Evolutionary conservation across 192 early-diverging fungal genomes (phyloP).

Genomic region (Allomyces macrogynus): DNA sequence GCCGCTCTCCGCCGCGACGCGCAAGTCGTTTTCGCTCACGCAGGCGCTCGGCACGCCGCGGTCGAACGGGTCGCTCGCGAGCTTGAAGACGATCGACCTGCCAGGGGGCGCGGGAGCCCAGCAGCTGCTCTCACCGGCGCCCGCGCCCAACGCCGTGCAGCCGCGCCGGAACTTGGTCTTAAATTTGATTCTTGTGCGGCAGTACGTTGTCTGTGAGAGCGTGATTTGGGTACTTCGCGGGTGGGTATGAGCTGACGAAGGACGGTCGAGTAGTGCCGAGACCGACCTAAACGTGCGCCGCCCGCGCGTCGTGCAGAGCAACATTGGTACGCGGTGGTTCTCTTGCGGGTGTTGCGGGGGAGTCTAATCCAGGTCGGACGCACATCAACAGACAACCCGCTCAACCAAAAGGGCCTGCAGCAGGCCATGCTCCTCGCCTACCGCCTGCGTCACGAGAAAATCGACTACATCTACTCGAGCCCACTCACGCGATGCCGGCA

Average conservation of each 20-base stretch:
- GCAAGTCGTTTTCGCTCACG: no score
- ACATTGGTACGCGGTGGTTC: neutral
- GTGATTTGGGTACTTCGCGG: neutral
- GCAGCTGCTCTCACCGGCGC: neutral
- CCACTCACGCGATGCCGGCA: neutral
- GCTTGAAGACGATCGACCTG: neutral
- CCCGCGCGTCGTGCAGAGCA: neutral
- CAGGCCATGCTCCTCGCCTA: neutral
- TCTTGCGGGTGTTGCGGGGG: no score
- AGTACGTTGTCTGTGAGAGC: neutral
- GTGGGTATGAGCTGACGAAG: neutral
- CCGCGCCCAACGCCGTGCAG: neutral
- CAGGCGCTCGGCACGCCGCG: no score
- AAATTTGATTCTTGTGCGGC: neutral
- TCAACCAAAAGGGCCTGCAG: neutral
- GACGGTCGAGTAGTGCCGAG: neutral
- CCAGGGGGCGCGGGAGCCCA: neutral
- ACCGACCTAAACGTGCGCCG: neutral
- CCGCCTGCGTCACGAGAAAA: neutral
- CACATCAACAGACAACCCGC: neutral
- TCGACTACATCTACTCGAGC: neutral
- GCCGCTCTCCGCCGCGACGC: neutral
- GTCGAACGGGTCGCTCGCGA: neutral
- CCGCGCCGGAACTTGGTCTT: neutral
- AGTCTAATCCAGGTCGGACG: no score